A percentile compares a stretch with the other conserved stretches of the same genome.
phyloP scores from a whole-genome alignment of 176 grass and related monocot genomes.

The Rhynchospora breviuscula region DNA sequence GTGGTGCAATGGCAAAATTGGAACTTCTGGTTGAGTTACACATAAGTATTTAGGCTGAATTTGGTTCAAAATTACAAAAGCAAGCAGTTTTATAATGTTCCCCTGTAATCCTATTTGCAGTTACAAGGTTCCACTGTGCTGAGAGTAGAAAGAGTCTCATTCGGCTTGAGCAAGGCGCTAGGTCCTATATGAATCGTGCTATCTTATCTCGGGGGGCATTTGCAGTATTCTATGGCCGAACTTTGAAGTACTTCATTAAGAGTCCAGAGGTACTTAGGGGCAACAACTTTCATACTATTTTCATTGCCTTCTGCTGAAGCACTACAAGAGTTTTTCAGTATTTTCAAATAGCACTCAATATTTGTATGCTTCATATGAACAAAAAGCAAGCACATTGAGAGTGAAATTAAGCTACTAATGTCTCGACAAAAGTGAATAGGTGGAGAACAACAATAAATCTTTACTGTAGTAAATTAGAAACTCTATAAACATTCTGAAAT shows the following conservation, averaged over 20 bases:
- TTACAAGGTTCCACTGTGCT: conserved; percentile 54
- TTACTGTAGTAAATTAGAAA: not conserved
- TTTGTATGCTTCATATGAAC: conserved; percentile 13
- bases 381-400: not conserved
- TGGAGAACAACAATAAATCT: not conserved
- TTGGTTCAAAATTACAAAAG: not conserved
- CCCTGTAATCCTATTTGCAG: conserved; percentile 39
- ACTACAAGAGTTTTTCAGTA: not conserved
- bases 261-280: conserved; percentile 47
- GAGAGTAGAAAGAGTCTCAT: conserved; percentile 69
- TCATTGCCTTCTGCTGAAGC: not conserved
- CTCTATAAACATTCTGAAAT: not conserved
- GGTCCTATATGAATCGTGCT: conserved; percentile 61
- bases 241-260: conserved; percentile 81
- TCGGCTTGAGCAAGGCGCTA: conserved; percentile 67
- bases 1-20: not conserved
- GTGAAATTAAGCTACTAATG: not conserved
- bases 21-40: too few relatives aligned
- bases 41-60: not conserved
- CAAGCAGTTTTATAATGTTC: not conserved
- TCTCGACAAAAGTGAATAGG: not conserved
- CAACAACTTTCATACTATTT: conserved; percentile 7
- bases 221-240: conserved; percentile 73
- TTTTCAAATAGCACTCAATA: conserved; percentile 10
- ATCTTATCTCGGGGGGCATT: conserved; percentile 56